Percentiles rank a stretch among this genome's conserved stretches.
Conservation (phyloP, 129 eudicot species). For the Solidago caesia region DNA sequence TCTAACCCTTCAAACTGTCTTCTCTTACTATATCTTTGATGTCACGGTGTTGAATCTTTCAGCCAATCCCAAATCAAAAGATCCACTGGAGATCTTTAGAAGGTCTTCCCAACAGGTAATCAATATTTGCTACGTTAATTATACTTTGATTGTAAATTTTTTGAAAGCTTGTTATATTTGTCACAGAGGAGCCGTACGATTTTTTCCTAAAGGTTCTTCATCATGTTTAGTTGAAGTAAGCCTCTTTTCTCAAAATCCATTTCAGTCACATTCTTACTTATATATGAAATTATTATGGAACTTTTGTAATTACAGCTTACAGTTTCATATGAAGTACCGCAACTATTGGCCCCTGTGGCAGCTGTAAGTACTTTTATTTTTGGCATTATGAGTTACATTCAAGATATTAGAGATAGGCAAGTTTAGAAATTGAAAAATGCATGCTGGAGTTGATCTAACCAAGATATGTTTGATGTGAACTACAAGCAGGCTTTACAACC, state of each 20-base stretch:
- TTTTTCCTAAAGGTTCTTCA: constrained; percentile 82
- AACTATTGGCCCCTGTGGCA: constrained; percentile 76
- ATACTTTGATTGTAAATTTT: constrained; percentile 2
- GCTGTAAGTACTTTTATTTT: constrained; percentile 57
- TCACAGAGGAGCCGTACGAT: constrained; percentile 91
- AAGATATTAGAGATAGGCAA: background rate
- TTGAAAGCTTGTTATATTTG: constrained; percentile 7
- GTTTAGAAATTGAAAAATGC: background rate
- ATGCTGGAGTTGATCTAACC: background rate
- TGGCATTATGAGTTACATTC: background rate
- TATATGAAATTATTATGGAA: background rate
- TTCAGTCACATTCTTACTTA: constrained; percentile 10
- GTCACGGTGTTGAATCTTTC: constrained; percentile 32
- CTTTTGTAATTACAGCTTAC: constrained; percentile 62
- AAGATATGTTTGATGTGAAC: background rate
- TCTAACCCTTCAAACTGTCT: background rate
- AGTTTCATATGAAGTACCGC: constrained; percentile 95
- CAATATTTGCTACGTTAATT: background rate
- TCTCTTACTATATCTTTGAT: constrained; percentile 12
- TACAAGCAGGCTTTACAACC: constrained; percentile 78
- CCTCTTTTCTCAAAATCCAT: constrained; percentile 19
- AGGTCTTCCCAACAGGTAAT: constrained; percentile 95
- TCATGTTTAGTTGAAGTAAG: constrained; percentile 90
- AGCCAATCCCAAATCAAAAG: constrained; percentile 96
- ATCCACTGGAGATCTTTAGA: constrained; percentile 97